Evolutionary conservation across 2,329 filamentous ascomycete species (phyloP), one percentile per base, ranked within the genome.

Genomic region (Arthrobotrys pseudoclavata): DNA sequence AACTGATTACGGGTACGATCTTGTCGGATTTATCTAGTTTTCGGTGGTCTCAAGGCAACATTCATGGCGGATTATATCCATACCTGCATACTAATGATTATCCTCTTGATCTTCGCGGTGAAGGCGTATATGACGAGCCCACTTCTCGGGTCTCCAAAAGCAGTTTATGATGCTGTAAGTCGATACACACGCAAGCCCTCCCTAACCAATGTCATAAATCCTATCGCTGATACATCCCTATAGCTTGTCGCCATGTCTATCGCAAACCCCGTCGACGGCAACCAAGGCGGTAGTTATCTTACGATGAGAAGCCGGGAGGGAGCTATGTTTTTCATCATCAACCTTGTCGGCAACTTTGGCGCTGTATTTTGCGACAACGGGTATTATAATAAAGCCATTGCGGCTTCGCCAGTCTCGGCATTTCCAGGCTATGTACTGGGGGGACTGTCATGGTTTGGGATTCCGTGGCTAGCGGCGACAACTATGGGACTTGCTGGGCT

Each of bases 301-400:
- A 97, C 94, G 0, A 96, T 97, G 93, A 86, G 88, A 69, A 93
- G 91, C 0, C 89, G 88, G 75, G 90, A 95, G 81, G 94, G 94
- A 3, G 92, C 89, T 40, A 92, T 96, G 74, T 97, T 97, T 86
- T 97, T 96, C 84, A 90, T 96, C 37, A 96, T 96, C 84, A 96
- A 96, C 84, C 90, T 92, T 55, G 91, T 94, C 26, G 92, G 92
- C 34, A 94, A 94, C 84, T 96, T 94, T 76, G 91, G 88, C 69
- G 84, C 84, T 70, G 80, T 81, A 26, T 96, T 96, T 85, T 87
- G 93, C 52, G 93, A 96, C 82, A 94, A 94, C 80, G 91, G 91
- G 10, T 97, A 96, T 85, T 96, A 94, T 85, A 96, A 97, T 87
- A 97, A 97, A 84, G 93, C 93, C 13, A 97, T 97, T 81, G 93